Evolutionary conservation across 139 green algal species (phyloP), one percentile per base, ranked within the genome.

Genomic region (Limnomonas spitsbergensis): DNA sequence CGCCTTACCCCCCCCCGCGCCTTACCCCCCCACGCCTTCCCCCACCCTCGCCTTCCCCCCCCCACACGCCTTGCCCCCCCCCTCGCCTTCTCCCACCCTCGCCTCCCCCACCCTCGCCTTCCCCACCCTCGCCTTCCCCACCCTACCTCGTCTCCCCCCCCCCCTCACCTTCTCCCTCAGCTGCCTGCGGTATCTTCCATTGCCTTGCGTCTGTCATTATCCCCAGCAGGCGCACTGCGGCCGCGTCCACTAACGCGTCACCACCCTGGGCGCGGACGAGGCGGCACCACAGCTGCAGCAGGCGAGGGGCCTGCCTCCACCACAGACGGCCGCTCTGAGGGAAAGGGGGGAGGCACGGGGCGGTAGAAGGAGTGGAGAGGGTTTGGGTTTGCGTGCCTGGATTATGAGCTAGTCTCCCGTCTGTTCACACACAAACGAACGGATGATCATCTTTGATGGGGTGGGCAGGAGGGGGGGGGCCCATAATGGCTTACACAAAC

Each of bases 221-320:
- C 38, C 66, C 67, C 69, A 89, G 39, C 61, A 89, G 27, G 2
- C 87, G 75, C 1, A 82, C 73, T 1, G 87, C 82, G 37, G 85
- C 87, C 3, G 83, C 76, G 53, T 90, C 79, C 1, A 86, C 37
- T 14, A 91, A 77, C 4, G 47, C 31, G 40, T 86, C 78, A 31
- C 53, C 53, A 69, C 6, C 69, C 29, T 3, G 70, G 36, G 38
- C 2, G 20, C 66, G 75, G 32, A 87, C 38, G 7, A 86, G 53
- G 0, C 72, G 34, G 66, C 75, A 83, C 56, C 82, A 82, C 0
- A 90, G 40, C 27, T 76, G 61, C 53, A 85, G 72, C 37, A 90
- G 61, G 27, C 66, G 56, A 35, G 40, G 69, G 2, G 81, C 76
- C 70, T 89, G 86, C 38, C 69, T 26, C 14, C 32, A 73, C 83